phyloP scores from a whole-genome alignment of 164 flowering plant species.

The Vitis amurensis region DNA sequence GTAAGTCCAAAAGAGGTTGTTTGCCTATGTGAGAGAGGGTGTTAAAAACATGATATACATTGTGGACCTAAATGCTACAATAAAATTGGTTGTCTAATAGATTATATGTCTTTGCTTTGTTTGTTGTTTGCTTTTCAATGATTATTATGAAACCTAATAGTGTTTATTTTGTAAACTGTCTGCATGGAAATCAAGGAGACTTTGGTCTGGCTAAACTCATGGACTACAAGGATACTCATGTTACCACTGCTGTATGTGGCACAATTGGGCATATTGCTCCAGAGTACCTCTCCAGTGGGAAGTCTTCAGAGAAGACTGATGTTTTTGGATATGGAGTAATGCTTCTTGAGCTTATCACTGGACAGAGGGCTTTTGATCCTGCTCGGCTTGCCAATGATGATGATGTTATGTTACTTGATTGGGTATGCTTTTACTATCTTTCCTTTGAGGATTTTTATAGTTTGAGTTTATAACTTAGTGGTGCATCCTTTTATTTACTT shows the following conservation, averaged over 20 bases:
- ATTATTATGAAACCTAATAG: too few species aligned
- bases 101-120: too few species aligned
- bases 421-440: constrained; percentile 34
- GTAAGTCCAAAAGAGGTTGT: too few species aligned
- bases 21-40: too few species aligned
- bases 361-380: constrained; percentile 67
- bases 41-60: too few species aligned
- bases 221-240: constrained; percentile 73
- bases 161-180: too few species aligned
- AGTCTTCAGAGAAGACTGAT: constrained; percentile 63
- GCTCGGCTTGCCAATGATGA: constrained; percentile 62
- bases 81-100: too few species aligned
- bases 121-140: too few species aligned
- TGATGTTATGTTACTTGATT: constrained; percentile 66
- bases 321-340: constrained; percentile 64
- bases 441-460: too few species aligned
- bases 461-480: too few species aligned
- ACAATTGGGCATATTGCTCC: constrained; percentile 71
- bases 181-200: constrained; percentile 22
- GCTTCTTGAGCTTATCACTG: constrained; percentile 69
- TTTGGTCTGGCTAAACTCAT: constrained; percentile 68
- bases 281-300: constrained; percentile 62
- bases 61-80: too few species aligned
- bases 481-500: too few species aligned
- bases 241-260: constrained; percentile 65